Percentiles rank a stretch among this genome's conserved stretches.
Evolutionary conservation across 345 rosid species (phyloP).

Genomic region (Eucalyptus cloeziana): DNA sequence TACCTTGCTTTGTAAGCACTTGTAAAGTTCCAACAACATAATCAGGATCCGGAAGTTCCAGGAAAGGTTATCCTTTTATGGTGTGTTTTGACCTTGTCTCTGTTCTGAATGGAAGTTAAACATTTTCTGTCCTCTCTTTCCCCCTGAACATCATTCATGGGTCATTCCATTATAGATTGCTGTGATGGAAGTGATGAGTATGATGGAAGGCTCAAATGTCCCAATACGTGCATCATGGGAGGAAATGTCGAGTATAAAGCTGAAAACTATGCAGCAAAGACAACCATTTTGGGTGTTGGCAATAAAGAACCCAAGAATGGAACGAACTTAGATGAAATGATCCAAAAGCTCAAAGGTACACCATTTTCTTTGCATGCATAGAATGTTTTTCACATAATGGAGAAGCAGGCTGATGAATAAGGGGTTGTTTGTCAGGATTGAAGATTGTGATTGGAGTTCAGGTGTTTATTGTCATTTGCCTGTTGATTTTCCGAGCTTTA

Average conservation of each 20-base stretch:
- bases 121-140: background rate
- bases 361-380: background rate
- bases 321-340: slow-evolving; percentile 14
- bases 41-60: background rate
- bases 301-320: slow-evolving; percentile 8
- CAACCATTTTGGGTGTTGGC: background rate
- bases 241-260: slow-evolving; percentile 51
- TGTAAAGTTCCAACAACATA: background rate
- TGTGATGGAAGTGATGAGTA: slow-evolving; percentile 81
- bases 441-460: slow-evolving; percentile 34
- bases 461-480: slow-evolving; percentile 11
- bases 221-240: slow-evolving; percentile 56
- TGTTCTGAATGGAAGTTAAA: background rate
- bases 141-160: background rate
- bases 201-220: slow-evolving; percentile 26
- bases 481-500: slow-evolving; percentile 5
- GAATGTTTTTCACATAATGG: background rate
- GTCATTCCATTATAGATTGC: slow-evolving; percentile 26
- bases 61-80: background rate
- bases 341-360: slow-evolving; percentile 27
- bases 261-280: slow-evolving; percentile 9
- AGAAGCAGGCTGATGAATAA: background rate
- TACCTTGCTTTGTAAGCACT: background rate
- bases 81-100: background rate
- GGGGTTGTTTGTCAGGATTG: slow-evolving; percentile 35